These are phyloP conservation scores for Dactylella cylindrospora DNA, from an alignment of 2,329 filamentous ascomycete genomes.

Conservation along the genomic window DNA sequence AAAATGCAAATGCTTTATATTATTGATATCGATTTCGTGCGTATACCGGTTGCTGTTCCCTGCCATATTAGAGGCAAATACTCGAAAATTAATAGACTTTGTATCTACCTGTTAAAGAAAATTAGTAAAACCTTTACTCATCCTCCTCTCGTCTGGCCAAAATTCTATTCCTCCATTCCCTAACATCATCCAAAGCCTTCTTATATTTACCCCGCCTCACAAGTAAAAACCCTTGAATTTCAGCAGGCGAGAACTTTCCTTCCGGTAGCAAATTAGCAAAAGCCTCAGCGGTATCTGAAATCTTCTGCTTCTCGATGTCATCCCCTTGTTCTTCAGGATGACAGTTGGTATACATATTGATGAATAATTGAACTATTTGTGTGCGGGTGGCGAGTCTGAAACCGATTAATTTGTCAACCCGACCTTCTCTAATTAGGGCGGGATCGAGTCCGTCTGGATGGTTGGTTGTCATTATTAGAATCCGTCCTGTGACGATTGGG, in stretches of 20 bases:
- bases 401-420: slow-evolving; percentile 58
- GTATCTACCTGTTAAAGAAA: too few relatives aligned
- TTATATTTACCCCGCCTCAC: slow-evolving; percentile 64
- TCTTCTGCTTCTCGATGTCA: slow-evolving; percentile 52
- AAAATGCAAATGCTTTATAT: too few relatives aligned
- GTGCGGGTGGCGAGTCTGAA: slow-evolving; percentile 46
- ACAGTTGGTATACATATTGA: slow-evolving; percentile 45
- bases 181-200: slow-evolving; percentile 59
- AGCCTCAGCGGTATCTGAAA: slow-evolving; percentile 55
- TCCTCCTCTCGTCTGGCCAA: slow-evolving; percentile 5
- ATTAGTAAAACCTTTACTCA: too few relatives aligned
- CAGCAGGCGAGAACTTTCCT: slow-evolving; percentile 61
- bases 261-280: slow-evolving; percentile 61
- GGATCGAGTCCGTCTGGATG: slow-evolving; percentile 64
- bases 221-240: slow-evolving; percentile 67
- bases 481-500: slow-evolving; percentile 54
- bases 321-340: background rate
- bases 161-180: slow-evolving; percentile 53
- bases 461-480: slow-evolving; percentile 68
- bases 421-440: slow-evolving; percentile 64
- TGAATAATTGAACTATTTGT: slow-evolving; percentile 46
- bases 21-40: too few relatives aligned
- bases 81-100: too few relatives aligned
- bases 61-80: too few relatives aligned
- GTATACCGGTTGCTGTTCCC: too few relatives aligned